phyloP scores from a whole-genome alignment of 116 monocot genomes.

The Zostera marina region DNA sequence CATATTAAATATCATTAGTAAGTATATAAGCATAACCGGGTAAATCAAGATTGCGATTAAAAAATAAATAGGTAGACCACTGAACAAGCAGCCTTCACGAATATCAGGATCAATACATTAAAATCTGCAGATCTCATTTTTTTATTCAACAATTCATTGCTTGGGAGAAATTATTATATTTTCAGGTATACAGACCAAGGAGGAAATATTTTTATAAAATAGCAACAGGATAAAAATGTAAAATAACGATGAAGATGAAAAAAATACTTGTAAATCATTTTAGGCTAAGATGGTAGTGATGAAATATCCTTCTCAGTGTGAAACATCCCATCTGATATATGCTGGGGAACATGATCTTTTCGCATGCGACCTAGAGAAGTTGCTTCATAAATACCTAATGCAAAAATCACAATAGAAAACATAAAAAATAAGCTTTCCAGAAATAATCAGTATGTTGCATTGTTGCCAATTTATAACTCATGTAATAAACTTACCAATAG shows the following conservation, averaged over 20 bases:
- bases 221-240: no score
- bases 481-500: not conserved
- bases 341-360: conserved; percentile 36
- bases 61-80: no score
- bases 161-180: no score
- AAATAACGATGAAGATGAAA: not conserved
- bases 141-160: no score
- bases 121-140: no score
- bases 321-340: conserved; percentile 42
- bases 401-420: not conserved
- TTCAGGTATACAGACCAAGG: no score
- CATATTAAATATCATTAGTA: no score
- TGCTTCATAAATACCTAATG: conserved; percentile 69
- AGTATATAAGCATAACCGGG: no score
- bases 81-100: no score
- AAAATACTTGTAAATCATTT: conserved; percentile 2
- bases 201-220: no score
- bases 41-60: no score
- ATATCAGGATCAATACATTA: no score
- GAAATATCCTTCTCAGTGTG: conserved; percentile 39
- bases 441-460: not conserved
- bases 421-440: not conserved
- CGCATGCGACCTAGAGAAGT: conserved; percentile 67
- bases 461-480: not conserved
- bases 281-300: conserved; percentile 44